Percentiles rank a stretch among this genome's conserved stretches.
These are phyloP conservation scores for Trypanosoma vivax DNA, from an alignment of 208 protist species.

Conservation along the genomic window DNA sequence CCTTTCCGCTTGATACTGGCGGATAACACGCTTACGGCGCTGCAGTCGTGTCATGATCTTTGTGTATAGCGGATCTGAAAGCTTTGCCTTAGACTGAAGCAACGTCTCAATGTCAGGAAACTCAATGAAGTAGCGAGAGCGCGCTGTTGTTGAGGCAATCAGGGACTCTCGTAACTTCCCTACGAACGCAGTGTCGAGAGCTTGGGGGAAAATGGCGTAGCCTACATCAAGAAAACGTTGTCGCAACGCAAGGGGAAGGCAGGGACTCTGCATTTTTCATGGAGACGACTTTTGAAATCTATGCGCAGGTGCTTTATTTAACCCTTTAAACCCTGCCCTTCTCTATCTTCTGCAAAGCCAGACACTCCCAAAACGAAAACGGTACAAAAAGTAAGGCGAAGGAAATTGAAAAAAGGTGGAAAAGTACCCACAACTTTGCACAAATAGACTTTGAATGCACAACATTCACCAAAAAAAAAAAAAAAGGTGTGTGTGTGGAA, in stretches of 20 bases:
- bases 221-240: conserved; percentile 73
- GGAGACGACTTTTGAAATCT: too few species aligned
- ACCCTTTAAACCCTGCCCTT: too few species aligned
- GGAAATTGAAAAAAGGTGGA: too few species aligned
- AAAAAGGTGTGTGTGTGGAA: conserved; percentile 5
- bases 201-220: conserved; percentile 66
- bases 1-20: conserved; percentile 33
- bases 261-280: conserved; percentile 21
- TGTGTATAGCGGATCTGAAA: conserved; percentile 47
- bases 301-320: too few species aligned
- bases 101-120: conserved; percentile 59
- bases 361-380: too few species aligned
- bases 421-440: not conserved
- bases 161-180: conserved; percentile 31
- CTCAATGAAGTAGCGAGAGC: conserved; percentile 50
- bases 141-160: conserved; percentile 39
- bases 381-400: too few species aligned
- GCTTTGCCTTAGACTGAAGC: conserved; percentile 33
- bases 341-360: too few species aligned
- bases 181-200: conserved; percentile 23
- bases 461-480: conserved; percentile 5
- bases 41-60: conserved; percentile 43
- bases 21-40: conserved; percentile 50
- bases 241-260: conserved; percentile 42
- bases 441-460: not conserved